Percentiles rank a stretch among this genome's conserved stretches.
These are phyloP conservation scores for Volvox africanus DNA, from an alignment of 139 green algal genomes.

Conservation along the genomic window DNA sequence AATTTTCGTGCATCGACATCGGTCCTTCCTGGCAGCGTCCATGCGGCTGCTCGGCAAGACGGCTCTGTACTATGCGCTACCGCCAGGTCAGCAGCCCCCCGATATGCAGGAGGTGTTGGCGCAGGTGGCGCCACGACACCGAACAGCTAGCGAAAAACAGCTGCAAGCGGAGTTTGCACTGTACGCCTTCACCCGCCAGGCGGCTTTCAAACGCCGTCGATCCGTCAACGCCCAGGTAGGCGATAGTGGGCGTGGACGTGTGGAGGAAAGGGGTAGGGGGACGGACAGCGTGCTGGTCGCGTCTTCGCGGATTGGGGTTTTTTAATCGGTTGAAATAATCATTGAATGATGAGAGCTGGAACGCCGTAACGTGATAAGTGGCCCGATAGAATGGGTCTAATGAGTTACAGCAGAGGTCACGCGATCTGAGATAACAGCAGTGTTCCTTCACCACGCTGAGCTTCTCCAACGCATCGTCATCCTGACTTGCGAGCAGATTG, in stretches of 20 bases:
- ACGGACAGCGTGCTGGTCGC: too few relatives aligned
- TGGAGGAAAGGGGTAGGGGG: too few relatives aligned
- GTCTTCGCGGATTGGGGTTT: too few relatives aligned
- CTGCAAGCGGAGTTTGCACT: constrained; percentile 64
- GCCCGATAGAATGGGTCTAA: too few relatives aligned
- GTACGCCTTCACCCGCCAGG: constrained; percentile 64
- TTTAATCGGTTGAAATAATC: too few relatives aligned
- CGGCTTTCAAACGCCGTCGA: constrained; percentile 50
- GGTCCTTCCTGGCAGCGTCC: constrained; percentile 44
- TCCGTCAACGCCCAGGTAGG: constrained; percentile 69
- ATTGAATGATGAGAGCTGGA: too few relatives aligned
- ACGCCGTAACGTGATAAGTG: too few relatives aligned
- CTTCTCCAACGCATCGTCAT: too few relatives aligned
- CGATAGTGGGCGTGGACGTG: background rate
- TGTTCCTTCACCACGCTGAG: too few relatives aligned
- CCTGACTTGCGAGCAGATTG: constrained; percentile 52
- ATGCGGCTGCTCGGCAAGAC: constrained; percentile 55
- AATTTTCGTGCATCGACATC: constrained; percentile 66
- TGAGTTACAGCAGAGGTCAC: too few relatives aligned
- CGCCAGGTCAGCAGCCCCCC: constrained; percentile 60
- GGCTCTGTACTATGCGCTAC: constrained; percentile 70
- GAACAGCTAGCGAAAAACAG: background rate
- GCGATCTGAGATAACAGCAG: too few relatives aligned
- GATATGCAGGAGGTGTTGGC: constrained; percentile 68
- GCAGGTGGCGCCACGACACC: constrained; percentile 64